phyloP scores from a whole-genome alignment of 352 stramenopile species.

The Pythium dissimile region DNA sequence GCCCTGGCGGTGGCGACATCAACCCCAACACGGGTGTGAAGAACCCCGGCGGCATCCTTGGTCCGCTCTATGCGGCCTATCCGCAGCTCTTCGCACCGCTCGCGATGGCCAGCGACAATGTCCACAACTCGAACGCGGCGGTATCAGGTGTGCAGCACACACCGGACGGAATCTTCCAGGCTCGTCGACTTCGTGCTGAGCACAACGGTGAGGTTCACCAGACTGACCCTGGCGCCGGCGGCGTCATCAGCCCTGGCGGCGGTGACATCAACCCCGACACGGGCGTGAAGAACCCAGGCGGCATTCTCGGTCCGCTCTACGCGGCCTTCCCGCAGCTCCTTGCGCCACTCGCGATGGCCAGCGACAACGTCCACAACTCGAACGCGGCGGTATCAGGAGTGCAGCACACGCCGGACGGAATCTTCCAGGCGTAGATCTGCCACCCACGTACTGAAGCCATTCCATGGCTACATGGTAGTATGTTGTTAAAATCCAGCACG shows the following conservation, averaged over 20 bases:
- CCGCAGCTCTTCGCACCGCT: constrained; percentile 1
- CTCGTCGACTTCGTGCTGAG: background rate
- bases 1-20: background rate
- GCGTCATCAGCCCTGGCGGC: background rate
- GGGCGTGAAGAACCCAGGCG: constrained; percentile 7
- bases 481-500: no score
- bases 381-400: constrained; percentile 10
- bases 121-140: constrained; percentile 14
- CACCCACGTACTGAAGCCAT: no score
- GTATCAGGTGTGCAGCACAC: constrained; percentile 17
- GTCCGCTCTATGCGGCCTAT: constrained; percentile 4
- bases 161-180: constrained; percentile 4
- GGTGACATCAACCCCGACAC: constrained; percentile 1
- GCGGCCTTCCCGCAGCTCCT: background rate
- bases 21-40: constrained; percentile 6
- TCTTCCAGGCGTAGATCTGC: constrained; percentile 13
- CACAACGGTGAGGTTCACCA: background rate
- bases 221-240: no score
- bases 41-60: constrained; percentile 7
- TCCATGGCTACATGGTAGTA: no score
- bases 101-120: constrained; percentile 9
- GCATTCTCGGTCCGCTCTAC: constrained; percentile 8
- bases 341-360: constrained; percentile 10
- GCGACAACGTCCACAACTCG: constrained; percentile 13
- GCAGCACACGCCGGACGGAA: constrained; percentile 18